Percentiles rank a stretch among this genome's conserved stretches.
These are phyloP conservation scores for Phlebiopsis gigantea DNA, from an alignment of 768 basidiomycete species.

Conservation along the genomic window DNA sequence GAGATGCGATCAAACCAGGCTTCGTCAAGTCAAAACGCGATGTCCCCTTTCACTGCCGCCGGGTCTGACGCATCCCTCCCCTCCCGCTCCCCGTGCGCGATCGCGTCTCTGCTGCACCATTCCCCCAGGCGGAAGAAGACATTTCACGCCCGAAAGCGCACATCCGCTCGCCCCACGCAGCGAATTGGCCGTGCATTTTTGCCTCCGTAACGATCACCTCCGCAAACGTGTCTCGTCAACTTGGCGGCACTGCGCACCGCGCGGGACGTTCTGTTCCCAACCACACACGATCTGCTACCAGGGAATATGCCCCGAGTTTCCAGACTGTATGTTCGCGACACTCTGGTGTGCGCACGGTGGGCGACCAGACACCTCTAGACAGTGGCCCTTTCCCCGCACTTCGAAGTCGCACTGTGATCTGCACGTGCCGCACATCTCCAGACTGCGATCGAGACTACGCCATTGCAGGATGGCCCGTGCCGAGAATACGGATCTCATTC, in stretches of 20 bases:
- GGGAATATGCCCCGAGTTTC: not conserved
- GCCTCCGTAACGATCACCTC: not conserved
- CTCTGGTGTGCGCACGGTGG: too few relatives aligned
- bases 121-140: too few relatives aligned
- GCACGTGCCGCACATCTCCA: constrained; percentile 4
- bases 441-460: constrained; percentile 4
- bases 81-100: not conserved
- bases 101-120: too few relatives aligned
- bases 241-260: not conserved
- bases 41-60: not conserved
- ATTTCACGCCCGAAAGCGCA: too few relatives aligned
- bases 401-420: too few relatives aligned
- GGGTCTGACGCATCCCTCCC: not conserved
- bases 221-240: not conserved
- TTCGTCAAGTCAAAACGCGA: not conserved
- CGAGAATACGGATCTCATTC: not conserved
- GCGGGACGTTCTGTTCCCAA: not conserved
- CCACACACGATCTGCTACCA: not conserved
- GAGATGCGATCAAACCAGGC: not conserved
- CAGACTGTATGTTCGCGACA: not conserved
- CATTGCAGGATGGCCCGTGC: not conserved
- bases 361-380: not conserved
- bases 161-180: too few relatives aligned
- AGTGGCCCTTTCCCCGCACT: constrained; percentile 1
- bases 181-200: not conserved